Percentiles rank a stretch among this genome's conserved stretches.
Evolutionary conservation across 345 rosid genomes (phyloP).

Genomic region (Eucalyptus pauciflora): DNA sequence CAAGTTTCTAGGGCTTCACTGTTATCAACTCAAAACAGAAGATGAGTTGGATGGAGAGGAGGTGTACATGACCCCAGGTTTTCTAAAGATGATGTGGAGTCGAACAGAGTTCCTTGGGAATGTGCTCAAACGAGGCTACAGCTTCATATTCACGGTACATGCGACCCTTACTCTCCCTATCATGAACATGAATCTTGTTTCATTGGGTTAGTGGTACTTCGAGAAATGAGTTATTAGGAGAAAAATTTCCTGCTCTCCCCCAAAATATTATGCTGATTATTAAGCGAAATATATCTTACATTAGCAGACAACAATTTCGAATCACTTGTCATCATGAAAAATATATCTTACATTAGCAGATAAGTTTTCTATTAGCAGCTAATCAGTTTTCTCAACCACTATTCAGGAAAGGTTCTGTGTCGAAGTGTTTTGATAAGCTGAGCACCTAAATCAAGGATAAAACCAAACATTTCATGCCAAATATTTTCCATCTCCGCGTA

Average conservation of each 20-base stretch:
- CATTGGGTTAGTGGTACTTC: conserved; percentile 8
- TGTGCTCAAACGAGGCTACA: conserved; percentile 61
- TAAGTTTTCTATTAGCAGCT: neutral
- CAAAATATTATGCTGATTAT: neutral
- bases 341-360: neutral
- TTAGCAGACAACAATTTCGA: neutral
- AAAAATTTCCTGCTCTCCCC: neutral
- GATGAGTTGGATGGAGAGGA: conserved; percentile 34
- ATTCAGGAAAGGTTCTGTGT: neutral
- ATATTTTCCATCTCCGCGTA: neutral
- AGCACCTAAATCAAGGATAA: neutral
- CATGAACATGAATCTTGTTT: neutral
- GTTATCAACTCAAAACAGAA: conserved; percentile 46
- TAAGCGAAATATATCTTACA: neutral
- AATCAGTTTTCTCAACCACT: neutral
- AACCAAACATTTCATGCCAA: neutral
- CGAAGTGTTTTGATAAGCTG: neutral
- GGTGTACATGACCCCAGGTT: conserved; percentile 54
- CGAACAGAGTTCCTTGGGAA: conserved; percentile 50
- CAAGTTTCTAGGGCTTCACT: conserved; percentile 38
- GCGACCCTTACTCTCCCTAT: neutral
- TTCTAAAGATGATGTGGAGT: conserved; percentile 80
- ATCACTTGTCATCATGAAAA: neutral
- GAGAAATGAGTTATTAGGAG: neutral
- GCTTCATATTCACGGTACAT: conserved; percentile 55